Evolutionary conservation across 129 eudicot species (phyloP).

Genomic region (Lonicera japonica): DNA sequence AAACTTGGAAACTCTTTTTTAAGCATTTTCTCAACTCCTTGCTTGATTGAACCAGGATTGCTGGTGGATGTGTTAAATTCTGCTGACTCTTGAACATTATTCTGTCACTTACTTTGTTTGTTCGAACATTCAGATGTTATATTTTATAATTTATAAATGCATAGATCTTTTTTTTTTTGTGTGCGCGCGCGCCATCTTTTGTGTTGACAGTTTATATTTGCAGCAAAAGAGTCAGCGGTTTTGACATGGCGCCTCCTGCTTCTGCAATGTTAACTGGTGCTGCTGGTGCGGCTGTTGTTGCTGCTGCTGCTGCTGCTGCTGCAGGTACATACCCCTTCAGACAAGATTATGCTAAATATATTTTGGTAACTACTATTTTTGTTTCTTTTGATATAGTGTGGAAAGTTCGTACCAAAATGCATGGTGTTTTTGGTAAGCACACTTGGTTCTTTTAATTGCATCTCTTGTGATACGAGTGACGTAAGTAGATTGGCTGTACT

Average conservation of each 20-base stretch:
- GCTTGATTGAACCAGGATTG: not conserved
- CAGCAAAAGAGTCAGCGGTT: conserved; percentile 96
- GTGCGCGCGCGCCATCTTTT: no score
- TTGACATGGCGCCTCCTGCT: conserved; percentile 98
- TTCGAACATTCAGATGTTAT: not conserved
- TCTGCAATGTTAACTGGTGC: conserved; percentile 79
- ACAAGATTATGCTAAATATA: conserved; percentile 7
- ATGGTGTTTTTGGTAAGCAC: conserved; percentile 93
- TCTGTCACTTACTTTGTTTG: not conserved
- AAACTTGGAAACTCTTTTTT: no score
- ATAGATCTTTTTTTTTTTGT: no score
- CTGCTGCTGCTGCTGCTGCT: conserved; percentile 60
- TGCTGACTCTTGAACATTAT: no score
- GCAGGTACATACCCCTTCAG: conserved; percentile 47
- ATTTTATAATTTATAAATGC: no score
- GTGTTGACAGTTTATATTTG: conserved; percentile 11
- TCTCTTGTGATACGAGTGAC: conserved; percentile 35
- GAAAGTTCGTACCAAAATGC: conserved; percentile 72
- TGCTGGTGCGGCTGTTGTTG: conserved; percentile 56
- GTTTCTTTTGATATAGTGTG: conserved; percentile 59
- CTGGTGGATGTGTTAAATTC: not conserved
- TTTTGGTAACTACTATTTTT: conserved; percentile 42
- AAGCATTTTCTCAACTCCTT: not conserved
- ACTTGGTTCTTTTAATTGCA: conserved; percentile 41
- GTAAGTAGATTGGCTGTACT: conserved; percentile 30